phyloP scores from a whole-genome alignment of 106 monocot genomes.

The Posidonia australis region DNA sequence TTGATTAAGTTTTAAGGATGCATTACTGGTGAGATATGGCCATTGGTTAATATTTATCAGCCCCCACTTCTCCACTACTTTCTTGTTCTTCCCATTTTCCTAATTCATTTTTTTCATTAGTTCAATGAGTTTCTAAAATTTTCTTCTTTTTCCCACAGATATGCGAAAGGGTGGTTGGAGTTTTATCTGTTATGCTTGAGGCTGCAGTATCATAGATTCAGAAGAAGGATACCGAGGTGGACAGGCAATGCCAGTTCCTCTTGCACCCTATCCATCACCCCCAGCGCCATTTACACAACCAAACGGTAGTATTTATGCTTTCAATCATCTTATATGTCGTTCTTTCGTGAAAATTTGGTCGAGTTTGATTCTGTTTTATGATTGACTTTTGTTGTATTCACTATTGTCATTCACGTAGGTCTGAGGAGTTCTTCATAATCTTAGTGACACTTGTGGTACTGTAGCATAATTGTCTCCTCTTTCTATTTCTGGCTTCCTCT shows the following conservation, averaged over 20 bases:
- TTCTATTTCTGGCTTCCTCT: no score
- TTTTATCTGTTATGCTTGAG: conserved; percentile 6
- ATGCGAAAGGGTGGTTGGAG: conserved; percentile 3
- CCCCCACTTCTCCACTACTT: not conserved
- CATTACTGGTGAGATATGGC: not conserved
- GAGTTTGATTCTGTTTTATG: not conserved
- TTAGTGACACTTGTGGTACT: no score
- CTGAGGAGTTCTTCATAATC: no score
- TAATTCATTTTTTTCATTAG: not conserved
- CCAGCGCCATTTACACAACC: conserved; percentile 44
- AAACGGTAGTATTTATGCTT: conserved; percentile 27
- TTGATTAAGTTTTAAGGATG: not conserved
- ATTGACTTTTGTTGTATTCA: not conserved
- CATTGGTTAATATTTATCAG: no score
- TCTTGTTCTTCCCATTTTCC: not conserved
- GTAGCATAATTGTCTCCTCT: no score
- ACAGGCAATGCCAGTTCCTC: conserved; percentile 87
- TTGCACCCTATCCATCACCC: conserved; percentile 79
- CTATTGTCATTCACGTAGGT: no score
- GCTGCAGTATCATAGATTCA: not conserved
- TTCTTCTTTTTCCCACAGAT: not conserved
- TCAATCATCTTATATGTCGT: not conserved
- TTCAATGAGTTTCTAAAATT: not conserved
- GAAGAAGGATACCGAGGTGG: not conserved
- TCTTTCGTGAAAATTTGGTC: not conserved